These are phyloP conservation scores for Exophiala xenobiotica DNA, from an alignment of 2,329 filamentous ascomycete species.

Conservation along the genomic window DNA sequence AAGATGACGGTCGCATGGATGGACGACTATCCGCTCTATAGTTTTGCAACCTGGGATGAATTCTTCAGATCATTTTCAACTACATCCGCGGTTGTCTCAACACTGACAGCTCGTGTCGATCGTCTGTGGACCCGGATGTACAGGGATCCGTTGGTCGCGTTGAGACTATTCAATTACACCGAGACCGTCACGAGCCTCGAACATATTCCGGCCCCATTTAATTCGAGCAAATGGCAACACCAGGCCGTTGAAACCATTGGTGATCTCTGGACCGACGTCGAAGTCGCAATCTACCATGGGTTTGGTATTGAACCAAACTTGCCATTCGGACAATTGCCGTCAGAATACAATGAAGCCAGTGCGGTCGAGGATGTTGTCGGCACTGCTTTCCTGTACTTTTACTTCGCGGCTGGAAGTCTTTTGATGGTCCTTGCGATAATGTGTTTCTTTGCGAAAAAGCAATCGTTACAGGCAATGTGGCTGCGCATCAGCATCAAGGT, in stretches of 20 bases:
- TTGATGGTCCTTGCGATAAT: background rate
- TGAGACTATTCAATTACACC: slow-evolving; percentile 2
- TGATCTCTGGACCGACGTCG: background rate
- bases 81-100: background rate
- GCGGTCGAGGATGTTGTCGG: background rate
- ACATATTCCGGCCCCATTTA: background rate
- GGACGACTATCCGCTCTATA: background rate
- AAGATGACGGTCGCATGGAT: background rate
- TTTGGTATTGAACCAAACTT: slow-evolving; percentile 2
- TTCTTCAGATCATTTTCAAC: background rate
- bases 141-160: background rate
- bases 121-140: background rate
- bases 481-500: background rate
- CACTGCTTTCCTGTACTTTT: background rate
- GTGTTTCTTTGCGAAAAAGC: background rate
- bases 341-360: background rate
- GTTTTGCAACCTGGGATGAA: background rate
- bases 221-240: background rate
- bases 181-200: background rate
- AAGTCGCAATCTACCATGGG: background rate
- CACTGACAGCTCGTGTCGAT: background rate
- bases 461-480: background rate
- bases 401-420: background rate
- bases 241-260: background rate
- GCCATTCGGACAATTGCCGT: background rate